A percentile compares a stretch with the other conserved stretches of the same genome.
These are phyloP conservation scores for Leptomonas seymouri DNA, from an alignment of 208 protist species.

Conservation along the genomic window DNA sequence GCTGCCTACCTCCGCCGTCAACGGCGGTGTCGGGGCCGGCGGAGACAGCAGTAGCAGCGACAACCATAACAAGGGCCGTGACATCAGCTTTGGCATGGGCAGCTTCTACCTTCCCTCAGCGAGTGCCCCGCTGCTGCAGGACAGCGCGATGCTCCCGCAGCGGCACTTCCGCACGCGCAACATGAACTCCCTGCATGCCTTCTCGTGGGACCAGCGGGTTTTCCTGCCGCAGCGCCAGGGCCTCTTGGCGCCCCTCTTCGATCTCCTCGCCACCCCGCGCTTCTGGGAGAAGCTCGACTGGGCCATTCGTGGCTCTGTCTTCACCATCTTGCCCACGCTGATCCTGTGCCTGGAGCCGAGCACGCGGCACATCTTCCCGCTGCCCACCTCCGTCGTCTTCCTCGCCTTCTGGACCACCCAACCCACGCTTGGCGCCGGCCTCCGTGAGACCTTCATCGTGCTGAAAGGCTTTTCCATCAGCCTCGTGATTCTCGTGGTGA, in stretches of 20 bases:
- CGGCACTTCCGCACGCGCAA: conserved; percentile 53
- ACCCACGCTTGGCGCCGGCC: conserved; percentile 81
- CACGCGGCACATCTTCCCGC: conserved; percentile 70
- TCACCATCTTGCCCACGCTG: conserved; percentile 80
- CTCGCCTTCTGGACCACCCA: conserved; percentile 86
- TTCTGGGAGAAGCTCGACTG: conserved; percentile 90
- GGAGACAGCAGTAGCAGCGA: conserved; percentile 24
- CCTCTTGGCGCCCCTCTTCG: conserved; percentile 48
- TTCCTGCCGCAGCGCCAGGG: conserved; percentile 58
- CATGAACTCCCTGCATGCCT: conserved; percentile 72
- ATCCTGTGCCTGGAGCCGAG: conserved; percentile 75
- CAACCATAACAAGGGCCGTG: conserved; percentile 18
- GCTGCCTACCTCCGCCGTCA: conserved; percentile 7
- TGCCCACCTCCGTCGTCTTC: conserved; percentile 67
- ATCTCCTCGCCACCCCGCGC: conserved; percentile 71
- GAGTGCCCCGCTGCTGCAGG: background rate
- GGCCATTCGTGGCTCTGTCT: conserved; percentile 70
- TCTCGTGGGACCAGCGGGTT: conserved; percentile 80
- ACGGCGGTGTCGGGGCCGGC: conserved; percentile 22
- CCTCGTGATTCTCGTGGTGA: conserved; percentile 54
- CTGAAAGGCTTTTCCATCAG: conserved; percentile 79
- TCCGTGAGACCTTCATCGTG: conserved; percentile 68
- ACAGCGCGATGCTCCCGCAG: conserved; percentile 13
- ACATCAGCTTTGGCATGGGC: conserved; percentile 24
- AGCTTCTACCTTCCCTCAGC: background rate